A percentile compares a stretch with the other conserved stretches of the same genome.
These are phyloP conservation scores for Diplotaxis tenuifolia DNA, from an alignment of 345 rosid genomes.

Conservation along the genomic window DNA sequence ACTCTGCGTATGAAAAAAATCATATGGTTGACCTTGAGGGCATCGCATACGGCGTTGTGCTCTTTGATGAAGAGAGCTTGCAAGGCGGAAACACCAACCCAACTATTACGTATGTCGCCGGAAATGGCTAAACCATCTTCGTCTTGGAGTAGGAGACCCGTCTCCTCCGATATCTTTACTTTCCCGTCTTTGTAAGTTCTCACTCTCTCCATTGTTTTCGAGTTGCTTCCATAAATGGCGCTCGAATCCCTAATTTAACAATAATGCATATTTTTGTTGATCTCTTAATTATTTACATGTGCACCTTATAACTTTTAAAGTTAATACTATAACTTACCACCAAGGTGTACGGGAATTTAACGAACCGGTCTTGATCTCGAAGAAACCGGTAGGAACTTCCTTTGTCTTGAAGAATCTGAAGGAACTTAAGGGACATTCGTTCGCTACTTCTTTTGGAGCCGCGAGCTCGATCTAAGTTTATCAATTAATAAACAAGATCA, in stretches of 20 bases:
- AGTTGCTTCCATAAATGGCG: slow-evolving; percentile 50
- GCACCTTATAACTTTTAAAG: too few species aligned
- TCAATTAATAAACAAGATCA: neutral
- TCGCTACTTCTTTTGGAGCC: slow-evolving; percentile 51
- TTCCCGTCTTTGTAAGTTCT: slow-evolving; percentile 57
- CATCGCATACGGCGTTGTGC: slow-evolving; percentile 57
- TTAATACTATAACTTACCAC: slow-evolving; percentile 50
- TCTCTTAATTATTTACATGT: neutral
- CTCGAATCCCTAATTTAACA: slow-evolving; percentile 56
- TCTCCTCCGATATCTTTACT: slow-evolving; percentile 46
- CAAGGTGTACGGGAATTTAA: slow-evolving; percentile 54
- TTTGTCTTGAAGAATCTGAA: slow-evolving; percentile 54
- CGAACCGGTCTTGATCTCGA: slow-evolving; percentile 45
- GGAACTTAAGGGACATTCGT: slow-evolving; percentile 47
- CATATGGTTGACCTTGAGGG: slow-evolving; percentile 38
- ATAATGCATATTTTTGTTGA: neutral
- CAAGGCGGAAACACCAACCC: slow-evolving; percentile 55
- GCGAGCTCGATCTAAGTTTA: slow-evolving; percentile 44
- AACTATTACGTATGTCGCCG: slow-evolving; percentile 54
- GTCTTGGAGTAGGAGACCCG: slow-evolving; percentile 47
- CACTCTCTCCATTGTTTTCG: slow-evolving; percentile 34
- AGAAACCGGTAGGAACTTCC: slow-evolving; percentile 48
- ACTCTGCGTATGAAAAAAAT: neutral
- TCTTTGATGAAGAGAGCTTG: slow-evolving; percentile 55
- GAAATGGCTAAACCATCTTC: slow-evolving; percentile 41